Base-by-base conservation (phyloP, 1,139 yeast species). In the Debaryomycetaceae sp. region DNA sequence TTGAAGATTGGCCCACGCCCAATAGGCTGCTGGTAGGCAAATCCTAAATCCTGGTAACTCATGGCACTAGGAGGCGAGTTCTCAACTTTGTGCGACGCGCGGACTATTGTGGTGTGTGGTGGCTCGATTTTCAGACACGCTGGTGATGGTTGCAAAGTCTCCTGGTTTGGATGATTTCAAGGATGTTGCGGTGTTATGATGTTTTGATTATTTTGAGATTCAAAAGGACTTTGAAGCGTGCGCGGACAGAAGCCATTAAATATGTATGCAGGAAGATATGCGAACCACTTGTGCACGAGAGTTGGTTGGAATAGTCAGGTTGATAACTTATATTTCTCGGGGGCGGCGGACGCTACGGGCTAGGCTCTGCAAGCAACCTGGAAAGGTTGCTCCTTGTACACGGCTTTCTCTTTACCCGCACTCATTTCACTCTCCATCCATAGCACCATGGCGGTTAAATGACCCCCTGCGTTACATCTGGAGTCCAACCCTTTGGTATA, bases 401-500 rank as follows among this genome's bases (percentile, higher is more conserved):
- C 21, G 6, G 44, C 31, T 4, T 34, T 32, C 4, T 34, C 38
- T 4, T 41, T 45, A 16, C 41, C 41, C 15, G 44, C 41, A 3
- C 43, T 43, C 11, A 27, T n/a, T 12, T 16, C 35, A 24, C 26
- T 7, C 25, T 44, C 48, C 15, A 43, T 39, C 65, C 65, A 70
- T 11, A 79, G 49, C 7, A 83, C 71, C 53, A 79, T 59, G 0
- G 93, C 94, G 24, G 81, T 71, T 36, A 89, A 65, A 34, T 67
- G 53, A 8, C 77, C 81, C 3, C 96, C 96, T 38, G 73, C 71
- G 40, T 78, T 83, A 58, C 97, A 89, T 2, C 84, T 84, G 8
- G 85, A 65, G 50, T 89, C 97, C 25, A 89, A 58, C 0, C 96
- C 97, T 45, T 72, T 77, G 4, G 95, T 68, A 53, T 65, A 85